Evolutionary conservation across 2,329 filamentous ascomycete genomes (phyloP), one percentile per base, ranked within the genome.

Genomic region (Didymella keratinophila): DNA sequence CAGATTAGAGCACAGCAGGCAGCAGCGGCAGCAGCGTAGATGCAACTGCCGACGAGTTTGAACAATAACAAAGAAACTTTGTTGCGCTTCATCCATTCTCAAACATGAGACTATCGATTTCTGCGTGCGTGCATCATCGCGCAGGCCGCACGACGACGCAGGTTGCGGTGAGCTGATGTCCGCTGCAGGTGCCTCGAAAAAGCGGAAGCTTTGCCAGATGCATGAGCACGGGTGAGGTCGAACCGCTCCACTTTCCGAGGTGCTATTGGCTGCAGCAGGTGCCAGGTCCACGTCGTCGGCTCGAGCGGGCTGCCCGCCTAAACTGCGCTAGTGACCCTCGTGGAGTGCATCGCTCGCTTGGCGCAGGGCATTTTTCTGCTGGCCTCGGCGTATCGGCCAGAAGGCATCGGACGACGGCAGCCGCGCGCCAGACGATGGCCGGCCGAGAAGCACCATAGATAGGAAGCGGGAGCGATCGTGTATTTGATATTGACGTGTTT

Each of bases 1-100:
- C 70, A 78, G 67, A 76, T 82, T 52, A 75, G 79, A 18, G 69
- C 71, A 30, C 74, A 81, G 58, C 77, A 81, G 62, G 73, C 67
- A 30, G 67, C 66, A 20, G 50, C 60, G 25, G 66, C 61, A 45
- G 37, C 28, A 42, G 44, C 21, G 20, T 52, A 52, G 34, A 4
- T 14, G 41, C n/a, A 52, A 44, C 14, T 55, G 52, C 52, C 56
- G 56, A 47, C 23, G 12, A 51, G 42, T 10, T 41, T n/a, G n/a
- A 41, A 47, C 39, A 46, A 50, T 18, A 7, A 48, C 16, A 28
- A 51, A 46, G 32, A 58, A 34, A 51, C 7, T 45, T 44, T 39
- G 23, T 50, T 27, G 45, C 50, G 34, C 41, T 46, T 41, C 7
- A 16, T 30, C 39, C 45, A 30, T 37, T 34, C 32, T 47, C 39